Conservation (phyloP, 2,329 filamentous ascomycete species). For the Cordyceps farinosa region DNA sequence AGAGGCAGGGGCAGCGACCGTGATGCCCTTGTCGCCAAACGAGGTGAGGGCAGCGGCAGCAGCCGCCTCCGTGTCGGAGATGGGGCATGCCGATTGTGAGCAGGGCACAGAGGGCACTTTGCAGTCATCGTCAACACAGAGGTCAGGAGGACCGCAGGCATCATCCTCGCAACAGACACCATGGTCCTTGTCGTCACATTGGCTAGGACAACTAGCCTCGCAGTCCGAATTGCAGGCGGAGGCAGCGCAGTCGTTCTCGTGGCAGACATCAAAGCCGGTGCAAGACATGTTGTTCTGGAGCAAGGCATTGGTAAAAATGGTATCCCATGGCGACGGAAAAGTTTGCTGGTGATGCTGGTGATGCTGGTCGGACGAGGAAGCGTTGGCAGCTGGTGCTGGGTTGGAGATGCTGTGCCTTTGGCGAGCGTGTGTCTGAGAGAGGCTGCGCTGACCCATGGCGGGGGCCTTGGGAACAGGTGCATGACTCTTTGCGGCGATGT, state of each 20-base stretch:
- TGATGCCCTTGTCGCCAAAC: slow-evolving; percentile 26
- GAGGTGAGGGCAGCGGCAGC: slow-evolving; percentile 32
- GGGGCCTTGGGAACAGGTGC: slow-evolving; percentile 10
- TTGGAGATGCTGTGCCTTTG: slow-evolving; percentile 19
- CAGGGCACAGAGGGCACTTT: slow-evolving; percentile 35
- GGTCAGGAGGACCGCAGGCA: slow-evolving; percentile 32
- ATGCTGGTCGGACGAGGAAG: background rate
- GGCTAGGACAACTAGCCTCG: slow-evolving; percentile 32
- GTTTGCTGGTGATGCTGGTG: background rate
- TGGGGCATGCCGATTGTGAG: slow-evolving; percentile 25
- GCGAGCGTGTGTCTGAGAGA: slow-evolving; percentile 16
- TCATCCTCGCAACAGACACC: slow-evolving; percentile 36
- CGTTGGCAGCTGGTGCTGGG: background rate
- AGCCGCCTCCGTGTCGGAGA: slow-evolving; percentile 24
- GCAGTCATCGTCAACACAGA: slow-evolving; percentile 41
- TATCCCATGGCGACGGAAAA: slow-evolving; percentile 17
- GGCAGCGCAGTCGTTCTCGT: slow-evolving; percentile 27
- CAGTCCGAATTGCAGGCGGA: slow-evolving; percentile 36
- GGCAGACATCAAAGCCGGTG: slow-evolving; percentile 11
- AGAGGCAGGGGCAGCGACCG: slow-evolving; percentile 15
- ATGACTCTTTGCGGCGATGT: slow-evolving; percentile 21
- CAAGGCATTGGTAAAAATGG: slow-evolving; percentile 11
- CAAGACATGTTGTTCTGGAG: slow-evolving; percentile 14
- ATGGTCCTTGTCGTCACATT: slow-evolving; percentile 32
- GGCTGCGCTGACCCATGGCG: slow-evolving; percentile 18